Conservation (phyloP, 2,329 filamentous ascomycete genomes). For the Pseudonectria buxi region DNA sequence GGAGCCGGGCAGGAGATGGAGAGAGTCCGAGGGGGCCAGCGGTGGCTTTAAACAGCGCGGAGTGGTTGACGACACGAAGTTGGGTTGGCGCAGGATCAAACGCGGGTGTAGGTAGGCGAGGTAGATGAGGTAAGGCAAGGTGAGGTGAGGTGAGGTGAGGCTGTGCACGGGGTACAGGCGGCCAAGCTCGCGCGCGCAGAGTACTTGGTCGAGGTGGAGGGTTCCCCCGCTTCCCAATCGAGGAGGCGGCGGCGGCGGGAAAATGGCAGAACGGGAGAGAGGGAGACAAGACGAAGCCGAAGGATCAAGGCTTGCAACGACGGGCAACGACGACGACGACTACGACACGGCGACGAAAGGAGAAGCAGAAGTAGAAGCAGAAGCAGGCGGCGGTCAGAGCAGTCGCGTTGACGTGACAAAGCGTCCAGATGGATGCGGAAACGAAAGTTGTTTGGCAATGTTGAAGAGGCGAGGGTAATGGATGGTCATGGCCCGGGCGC, state of each 20-base stretch:
- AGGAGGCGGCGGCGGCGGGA: conserved; percentile 19
- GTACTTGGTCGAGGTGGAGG: no score
- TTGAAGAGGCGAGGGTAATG: no score
- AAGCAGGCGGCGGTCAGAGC: no score
- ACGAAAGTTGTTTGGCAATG: no score
- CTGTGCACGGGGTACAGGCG: conserved; percentile 23
- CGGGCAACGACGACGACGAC: no score
- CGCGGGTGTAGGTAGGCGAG: background rate
- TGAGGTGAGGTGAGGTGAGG: conserved; percentile 21
- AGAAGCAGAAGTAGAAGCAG: no score
- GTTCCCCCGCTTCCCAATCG: conserved; percentile 21
- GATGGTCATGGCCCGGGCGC: no score
- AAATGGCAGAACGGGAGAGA: conserved; percentile 12
- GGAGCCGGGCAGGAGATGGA: conserved; percentile 6
- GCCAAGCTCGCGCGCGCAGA: background rate
- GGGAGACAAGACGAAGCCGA: conserved; percentile 6
- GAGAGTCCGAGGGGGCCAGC: background rate
- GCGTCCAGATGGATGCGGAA: no score
- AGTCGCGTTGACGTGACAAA: no score
- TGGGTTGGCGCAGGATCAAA: background rate
- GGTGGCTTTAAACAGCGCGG: no score
- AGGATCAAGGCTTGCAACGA: conserved; percentile 1
- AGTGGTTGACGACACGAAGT: background rate
- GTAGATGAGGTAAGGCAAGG: background rate
- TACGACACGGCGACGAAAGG: no score